Conservation (phyloP, 306 rosid genomes). For the Cicer pinnatifidum region DNA sequence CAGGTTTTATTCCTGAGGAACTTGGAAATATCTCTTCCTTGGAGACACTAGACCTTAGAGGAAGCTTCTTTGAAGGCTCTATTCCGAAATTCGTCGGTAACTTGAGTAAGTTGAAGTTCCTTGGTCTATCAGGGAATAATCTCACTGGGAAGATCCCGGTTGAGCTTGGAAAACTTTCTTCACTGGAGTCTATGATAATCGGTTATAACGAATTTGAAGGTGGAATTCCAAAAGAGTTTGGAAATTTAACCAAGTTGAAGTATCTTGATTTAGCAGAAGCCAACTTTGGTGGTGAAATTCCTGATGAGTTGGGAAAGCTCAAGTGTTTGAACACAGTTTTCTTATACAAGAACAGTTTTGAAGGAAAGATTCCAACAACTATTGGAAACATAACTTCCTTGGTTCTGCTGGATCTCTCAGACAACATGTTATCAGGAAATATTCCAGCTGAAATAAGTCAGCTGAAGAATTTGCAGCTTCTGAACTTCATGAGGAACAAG, state of each 20-base stretch:
- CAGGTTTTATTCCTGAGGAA: conserved; percentile 75
- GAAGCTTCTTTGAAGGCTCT: conserved; percentile 77
- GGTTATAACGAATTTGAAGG: conserved; percentile 87
- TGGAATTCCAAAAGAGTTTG: conserved; percentile 74
- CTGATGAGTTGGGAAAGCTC: conserved; percentile 75
- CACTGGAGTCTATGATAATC: conserved; percentile 72
- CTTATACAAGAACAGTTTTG: conserved; percentile 71
- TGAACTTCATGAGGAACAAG: conserved; percentile 78
- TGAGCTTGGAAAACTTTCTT: conserved; percentile 71
- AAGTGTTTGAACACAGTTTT: conserved; percentile 62
- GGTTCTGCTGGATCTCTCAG: conserved; percentile 74
- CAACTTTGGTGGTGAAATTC: conserved; percentile 79
- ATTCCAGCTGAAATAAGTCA: conserved; percentile 68
- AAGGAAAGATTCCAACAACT: conserved; percentile 63
- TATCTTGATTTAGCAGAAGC: conserved; percentile 93
- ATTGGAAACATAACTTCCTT: conserved; percentile 64
- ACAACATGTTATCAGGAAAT: conserved; percentile 72
- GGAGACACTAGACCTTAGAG: conserved; percentile 82
- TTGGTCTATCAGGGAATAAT: conserved; percentile 90
- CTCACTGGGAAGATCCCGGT: conserved; percentile 74
- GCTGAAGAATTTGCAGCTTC: conserved; percentile 74
- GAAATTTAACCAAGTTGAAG: conserved; percentile 75
- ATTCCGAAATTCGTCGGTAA: conserved; percentile 63
- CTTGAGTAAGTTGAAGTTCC: conserved; percentile 75
- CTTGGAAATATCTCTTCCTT: conserved; percentile 73